Conservation (phyloP, 805 yeast species). For the Candida caryicola region DNA sequence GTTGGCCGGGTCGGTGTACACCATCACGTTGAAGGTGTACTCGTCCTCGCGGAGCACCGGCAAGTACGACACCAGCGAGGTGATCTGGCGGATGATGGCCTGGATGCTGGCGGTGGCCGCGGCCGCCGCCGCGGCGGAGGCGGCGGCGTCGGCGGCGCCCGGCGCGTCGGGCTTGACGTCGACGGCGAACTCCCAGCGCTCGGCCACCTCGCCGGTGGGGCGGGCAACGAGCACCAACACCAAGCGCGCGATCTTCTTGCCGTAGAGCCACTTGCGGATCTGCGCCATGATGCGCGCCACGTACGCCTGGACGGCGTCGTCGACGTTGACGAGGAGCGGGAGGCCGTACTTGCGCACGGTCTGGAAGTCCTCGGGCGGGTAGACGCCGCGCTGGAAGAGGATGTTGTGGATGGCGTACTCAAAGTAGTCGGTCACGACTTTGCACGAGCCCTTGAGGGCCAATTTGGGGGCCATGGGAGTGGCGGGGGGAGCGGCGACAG, state of each 20-base stretch:
- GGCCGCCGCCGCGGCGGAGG: slow-evolving; percentile 2
- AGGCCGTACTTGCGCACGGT: slow-evolving; percentile 77
- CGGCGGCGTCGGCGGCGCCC: too few relatives aligned
- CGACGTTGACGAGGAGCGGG: slow-evolving; percentile 66
- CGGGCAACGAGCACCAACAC: slow-evolving; percentile 72
- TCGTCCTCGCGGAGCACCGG: slow-evolving; percentile 62
- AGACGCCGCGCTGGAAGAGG: slow-evolving; percentile 84
- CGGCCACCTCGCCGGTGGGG: slow-evolving; percentile 65
- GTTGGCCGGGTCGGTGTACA: slow-evolving; percentile 64
- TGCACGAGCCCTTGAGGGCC: slow-evolving; percentile 75
- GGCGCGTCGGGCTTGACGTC: slow-evolving; percentile 35
- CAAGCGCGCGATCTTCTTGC: slow-evolving; percentile 63
- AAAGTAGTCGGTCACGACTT: slow-evolving; percentile 78
- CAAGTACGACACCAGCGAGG: slow-evolving; percentile 81
- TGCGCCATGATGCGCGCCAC: slow-evolving; percentile 66
- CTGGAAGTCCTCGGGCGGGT: slow-evolving; percentile 82
- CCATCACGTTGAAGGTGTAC: slow-evolving; percentile 81
- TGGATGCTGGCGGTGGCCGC: slow-evolving; percentile 75
- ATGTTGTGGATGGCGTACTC: slow-evolving; percentile 78
- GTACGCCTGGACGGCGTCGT: slow-evolving; percentile 72
- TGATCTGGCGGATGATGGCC: slow-evolving; percentile 80
- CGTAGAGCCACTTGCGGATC: slow-evolving; percentile 63
- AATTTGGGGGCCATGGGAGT: slow-evolving; percentile 30
- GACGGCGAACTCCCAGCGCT: slow-evolving; percentile 83
- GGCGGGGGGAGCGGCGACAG: not conserved